phyloP scores from a whole-genome alignment of 2,329 filamentous ascomycete genomes.

The Leptographium wingfieldii region DNA sequence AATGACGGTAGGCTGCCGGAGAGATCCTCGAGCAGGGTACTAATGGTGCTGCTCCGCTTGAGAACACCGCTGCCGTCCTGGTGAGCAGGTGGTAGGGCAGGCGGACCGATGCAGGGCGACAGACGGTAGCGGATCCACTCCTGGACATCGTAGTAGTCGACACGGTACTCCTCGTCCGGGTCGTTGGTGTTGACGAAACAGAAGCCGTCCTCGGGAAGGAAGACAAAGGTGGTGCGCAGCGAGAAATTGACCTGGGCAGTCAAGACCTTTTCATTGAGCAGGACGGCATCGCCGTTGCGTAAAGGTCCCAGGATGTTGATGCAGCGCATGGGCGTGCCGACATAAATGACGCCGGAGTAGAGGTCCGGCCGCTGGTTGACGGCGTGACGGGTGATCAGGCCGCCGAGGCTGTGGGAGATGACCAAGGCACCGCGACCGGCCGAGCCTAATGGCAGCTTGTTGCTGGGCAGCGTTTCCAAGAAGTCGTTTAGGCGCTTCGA shows the following conservation, averaged over 20 bases:
- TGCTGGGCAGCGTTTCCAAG: slow-evolving; percentile 62
- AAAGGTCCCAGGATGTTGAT: slow-evolving; percentile 86
- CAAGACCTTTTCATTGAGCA: slow-evolving; percentile 77
- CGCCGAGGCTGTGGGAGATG: slow-evolving; percentile 77
- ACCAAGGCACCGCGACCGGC: slow-evolving; percentile 57
- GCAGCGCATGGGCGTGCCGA: slow-evolving; percentile 72
- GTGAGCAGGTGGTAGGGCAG: slow-evolving; percentile 43
- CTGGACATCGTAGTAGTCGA: slow-evolving; percentile 72
- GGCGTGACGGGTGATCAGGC: slow-evolving; percentile 75
- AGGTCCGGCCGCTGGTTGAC: slow-evolving; percentile 77
- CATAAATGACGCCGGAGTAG: slow-evolving; percentile 76
- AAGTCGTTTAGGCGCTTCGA: slow-evolving; percentile 61
- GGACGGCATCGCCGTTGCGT: slow-evolving; percentile 82
- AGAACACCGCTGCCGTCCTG: background rate
- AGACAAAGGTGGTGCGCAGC: slow-evolving; percentile 70
- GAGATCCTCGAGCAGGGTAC: slow-evolving; percentile 32
- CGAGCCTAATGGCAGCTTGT: slow-evolving; percentile 36
- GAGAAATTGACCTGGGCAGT: slow-evolving; percentile 92
- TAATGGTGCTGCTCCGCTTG: slow-evolving; percentile 24
- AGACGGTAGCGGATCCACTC: slow-evolving; percentile 69
- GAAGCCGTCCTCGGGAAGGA: slow-evolving; percentile 74
- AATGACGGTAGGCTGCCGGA: slow-evolving; percentile 28
- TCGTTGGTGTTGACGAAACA: slow-evolving; percentile 70
- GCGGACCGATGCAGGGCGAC: slow-evolving; percentile 60
- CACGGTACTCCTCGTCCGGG: slow-evolving; percentile 65